phyloP scores from a whole-genome alignment of 768 basidiomycete species.

The Boletus subparvulus region DNA sequence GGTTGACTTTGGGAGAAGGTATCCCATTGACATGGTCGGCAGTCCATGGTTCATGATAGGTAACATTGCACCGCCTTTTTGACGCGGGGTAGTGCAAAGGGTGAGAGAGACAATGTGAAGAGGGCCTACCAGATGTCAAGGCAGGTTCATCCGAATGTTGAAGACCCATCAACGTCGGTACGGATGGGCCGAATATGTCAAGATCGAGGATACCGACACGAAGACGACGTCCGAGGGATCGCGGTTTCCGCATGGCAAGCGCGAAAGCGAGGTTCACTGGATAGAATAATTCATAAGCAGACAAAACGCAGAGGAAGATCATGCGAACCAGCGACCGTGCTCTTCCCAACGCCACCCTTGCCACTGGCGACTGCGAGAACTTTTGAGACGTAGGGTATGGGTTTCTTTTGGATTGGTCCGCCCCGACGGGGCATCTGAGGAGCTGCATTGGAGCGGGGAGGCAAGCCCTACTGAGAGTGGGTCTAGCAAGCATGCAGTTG shows the following conservation, averaged over 20 bases:
- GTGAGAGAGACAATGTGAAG: not conserved
- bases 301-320: not conserved
- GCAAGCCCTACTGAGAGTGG: slow-evolving; percentile 34
- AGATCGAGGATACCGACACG: slow-evolving; percentile 89
- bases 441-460: slow-evolving; percentile 34
- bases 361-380: slow-evolving; percentile 87
- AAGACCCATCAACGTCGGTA: slow-evolving; percentile 92
- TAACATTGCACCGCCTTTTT: slow-evolving; percentile 68
- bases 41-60: slow-evolving; percentile 88
- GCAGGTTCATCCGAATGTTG: slow-evolving; percentile 74
- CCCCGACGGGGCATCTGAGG: slow-evolving; percentile 64
- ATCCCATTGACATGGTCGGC: slow-evolving; percentile 97
- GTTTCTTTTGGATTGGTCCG: slow-evolving; percentile 52
- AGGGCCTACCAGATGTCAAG: slow-evolving; percentile 62
- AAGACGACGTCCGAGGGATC: slow-evolving; percentile 39
- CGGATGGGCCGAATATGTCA: slow-evolving; percentile 93
- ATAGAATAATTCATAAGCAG: slow-evolving; percentile 8
- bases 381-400: slow-evolving; percentile 72
- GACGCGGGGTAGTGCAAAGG: not conserved
- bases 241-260: slow-evolving; percentile 48
- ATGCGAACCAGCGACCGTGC: slow-evolving; percentile 79
- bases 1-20: slow-evolving; percentile 65
- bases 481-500: slow-evolving; percentile 7
- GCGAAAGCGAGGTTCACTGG: slow-evolving; percentile 82
- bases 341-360: slow-evolving; percentile 96